These are phyloP conservation scores for Picea abies DNA, from an alignment of 83 land plant genomes.

Conservation along the genomic window DNA sequence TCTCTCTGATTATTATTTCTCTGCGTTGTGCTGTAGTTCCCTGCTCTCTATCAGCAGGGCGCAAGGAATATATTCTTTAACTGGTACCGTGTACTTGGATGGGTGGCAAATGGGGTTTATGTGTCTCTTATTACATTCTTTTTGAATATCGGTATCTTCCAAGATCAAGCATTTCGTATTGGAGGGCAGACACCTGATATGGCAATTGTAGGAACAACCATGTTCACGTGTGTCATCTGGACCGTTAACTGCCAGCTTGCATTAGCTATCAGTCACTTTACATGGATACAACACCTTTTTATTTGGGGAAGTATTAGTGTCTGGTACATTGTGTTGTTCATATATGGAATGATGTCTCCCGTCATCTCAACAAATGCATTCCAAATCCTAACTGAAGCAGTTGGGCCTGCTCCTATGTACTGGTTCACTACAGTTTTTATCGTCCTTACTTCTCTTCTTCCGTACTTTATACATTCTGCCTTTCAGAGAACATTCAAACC, in stretches of 20 bases:
- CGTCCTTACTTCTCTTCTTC: slow-evolving; percentile 47
- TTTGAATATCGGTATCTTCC: slow-evolving; percentile 53
- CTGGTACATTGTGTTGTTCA: slow-evolving; percentile 86
- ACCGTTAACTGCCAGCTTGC: slow-evolving; percentile 80
- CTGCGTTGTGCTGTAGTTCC: slow-evolving; percentile 63
- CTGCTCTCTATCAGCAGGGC: slow-evolving; percentile 95
- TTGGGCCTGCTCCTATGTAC: slow-evolving; percentile 81
- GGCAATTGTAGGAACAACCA: slow-evolving; percentile 71
- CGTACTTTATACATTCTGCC: slow-evolving; percentile 61
- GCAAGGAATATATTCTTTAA: slow-evolving; percentile 82
- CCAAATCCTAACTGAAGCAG: slow-evolving; percentile 63
- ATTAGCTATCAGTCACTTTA: slow-evolving; percentile 77
- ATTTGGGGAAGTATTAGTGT: slow-evolving; percentile 85
- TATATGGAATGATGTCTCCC: slow-evolving; percentile 65
- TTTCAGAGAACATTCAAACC: slow-evolving; percentile 72
- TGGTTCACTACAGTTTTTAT: slow-evolving; percentile 65
- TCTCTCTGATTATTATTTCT: background rate
- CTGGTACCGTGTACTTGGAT: slow-evolving; percentile 85
- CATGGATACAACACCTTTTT: slow-evolving; percentile 84
- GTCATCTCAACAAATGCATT: slow-evolving; percentile 53
- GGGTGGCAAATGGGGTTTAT: slow-evolving; percentile 89
- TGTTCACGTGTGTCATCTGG: slow-evolving; percentile 91
- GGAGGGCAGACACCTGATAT: slow-evolving; percentile 81
- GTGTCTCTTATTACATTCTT: slow-evolving; percentile 77
- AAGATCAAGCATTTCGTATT: slow-evolving; percentile 62